These are phyloP conservation scores for Dendrobium catenatum DNA, from an alignment of 106 monocot species.

Conservation along the genomic window DNA sequence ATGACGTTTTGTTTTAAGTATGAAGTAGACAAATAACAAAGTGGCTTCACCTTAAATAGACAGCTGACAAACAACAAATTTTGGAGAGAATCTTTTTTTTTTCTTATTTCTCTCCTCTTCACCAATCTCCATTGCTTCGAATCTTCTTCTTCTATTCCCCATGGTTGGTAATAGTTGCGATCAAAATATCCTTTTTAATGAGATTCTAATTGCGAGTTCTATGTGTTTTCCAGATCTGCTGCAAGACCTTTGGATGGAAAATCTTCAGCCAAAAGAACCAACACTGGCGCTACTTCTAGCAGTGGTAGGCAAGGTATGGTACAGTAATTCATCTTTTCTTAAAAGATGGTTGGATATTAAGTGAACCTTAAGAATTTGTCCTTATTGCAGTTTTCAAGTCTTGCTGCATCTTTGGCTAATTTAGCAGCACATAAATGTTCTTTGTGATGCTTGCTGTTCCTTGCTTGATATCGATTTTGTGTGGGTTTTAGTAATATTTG, in stretches of 20 bases:
- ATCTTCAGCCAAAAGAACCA: conserved; percentile 10
- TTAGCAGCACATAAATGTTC: neutral
- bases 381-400: neutral
- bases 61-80: too few relatives aligned
- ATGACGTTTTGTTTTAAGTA: too few relatives aligned
- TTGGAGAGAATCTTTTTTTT: neutral
- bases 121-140: neutral
- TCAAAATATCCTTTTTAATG: neutral
- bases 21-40: too few relatives aligned
- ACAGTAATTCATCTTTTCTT: neutral
- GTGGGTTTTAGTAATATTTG: neutral
- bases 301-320: conserved; percentile 4
- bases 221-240: conserved; percentile 5
- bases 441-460: neutral
- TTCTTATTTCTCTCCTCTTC: neutral
- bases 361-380: neutral
- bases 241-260: conserved; percentile 8
- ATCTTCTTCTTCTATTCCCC: neutral
- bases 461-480: neutral
- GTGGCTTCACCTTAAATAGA: too few relatives aligned
- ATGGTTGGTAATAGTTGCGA: neutral
- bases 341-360: neutral
- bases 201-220: neutral
- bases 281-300: conserved; percentile 10
- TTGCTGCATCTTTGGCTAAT: neutral